Percentiles rank a stretch among this genome's conserved stretches.
Conservation (phyloP, 495 filamentous ascomycete species). For the Daldinia childiae region DNA sequence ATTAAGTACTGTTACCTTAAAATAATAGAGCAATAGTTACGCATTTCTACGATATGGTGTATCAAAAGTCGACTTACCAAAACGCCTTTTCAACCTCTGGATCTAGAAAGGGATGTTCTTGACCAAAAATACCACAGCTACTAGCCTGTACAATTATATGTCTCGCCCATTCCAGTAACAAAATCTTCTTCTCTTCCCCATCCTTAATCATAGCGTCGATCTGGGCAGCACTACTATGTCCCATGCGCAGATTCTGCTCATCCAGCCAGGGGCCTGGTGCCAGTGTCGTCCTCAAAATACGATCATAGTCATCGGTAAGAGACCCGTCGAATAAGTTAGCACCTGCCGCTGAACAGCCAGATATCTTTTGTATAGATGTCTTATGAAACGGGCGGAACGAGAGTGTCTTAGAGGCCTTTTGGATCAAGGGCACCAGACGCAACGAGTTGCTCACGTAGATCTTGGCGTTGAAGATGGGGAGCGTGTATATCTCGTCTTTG, state of each 20-base stretch:
- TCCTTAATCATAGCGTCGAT: not conserved
- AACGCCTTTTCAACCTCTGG: not conserved
- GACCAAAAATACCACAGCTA: not conserved
- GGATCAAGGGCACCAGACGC: no score
- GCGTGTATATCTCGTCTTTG: no score
- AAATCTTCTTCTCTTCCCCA: not conserved
- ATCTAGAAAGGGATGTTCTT: not conserved
- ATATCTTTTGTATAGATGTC: no score
- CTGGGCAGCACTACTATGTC: not conserved
- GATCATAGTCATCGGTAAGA: not conserved
- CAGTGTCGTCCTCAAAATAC: not conserved
- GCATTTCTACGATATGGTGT: not conserved
- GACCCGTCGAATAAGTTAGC: not conserved
- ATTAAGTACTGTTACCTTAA: no score
- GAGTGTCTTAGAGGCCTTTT: no score
- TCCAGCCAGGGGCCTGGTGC: not conserved
- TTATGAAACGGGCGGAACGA: no score
- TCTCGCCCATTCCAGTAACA: not conserved
- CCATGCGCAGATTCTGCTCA: not conserved
- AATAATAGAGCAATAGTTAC: no score
- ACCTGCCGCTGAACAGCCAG: not conserved
- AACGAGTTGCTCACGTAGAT: no score
- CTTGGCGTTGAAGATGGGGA: no score
- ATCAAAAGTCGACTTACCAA: not conserved
- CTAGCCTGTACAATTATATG: not conserved